Evolutionary conservation across 106 monocot species (phyloP).

Genomic region (Dendrobium catenatum): DNA sequence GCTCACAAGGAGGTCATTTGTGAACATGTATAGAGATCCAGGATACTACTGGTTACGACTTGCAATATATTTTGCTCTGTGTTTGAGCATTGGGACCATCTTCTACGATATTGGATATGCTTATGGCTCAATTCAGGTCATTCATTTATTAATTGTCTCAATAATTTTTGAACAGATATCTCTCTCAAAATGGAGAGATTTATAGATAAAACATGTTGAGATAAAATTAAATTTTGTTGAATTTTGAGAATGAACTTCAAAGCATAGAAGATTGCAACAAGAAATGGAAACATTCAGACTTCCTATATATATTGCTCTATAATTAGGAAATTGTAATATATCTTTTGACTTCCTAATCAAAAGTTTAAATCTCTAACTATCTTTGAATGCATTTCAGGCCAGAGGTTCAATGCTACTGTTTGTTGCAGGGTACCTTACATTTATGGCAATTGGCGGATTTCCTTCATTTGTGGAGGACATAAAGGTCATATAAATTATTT

Average conservation of each 20-base stretch:
- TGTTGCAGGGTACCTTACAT: neutral
- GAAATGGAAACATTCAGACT: too few relatives aligned
- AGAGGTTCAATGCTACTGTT: constrained; percentile 4
- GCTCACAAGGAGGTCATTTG: constrained; percentile 31
- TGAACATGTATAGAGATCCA: constrained; percentile 42
- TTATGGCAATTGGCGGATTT: constrained; percentile 21
- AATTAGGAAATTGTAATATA: neutral
- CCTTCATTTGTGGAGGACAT: constrained; percentile 18
- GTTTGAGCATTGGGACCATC: constrained; percentile 27
- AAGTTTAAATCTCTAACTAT: too few relatives aligned
- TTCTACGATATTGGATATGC: constrained; percentile 28
- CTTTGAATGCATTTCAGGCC: neutral
- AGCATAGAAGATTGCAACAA: too few relatives aligned
- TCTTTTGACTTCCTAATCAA: too few relatives aligned
- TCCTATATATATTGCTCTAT: neutral
- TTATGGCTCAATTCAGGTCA: constrained; percentile 23
- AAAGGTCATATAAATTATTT: neutral
- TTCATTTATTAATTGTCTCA: neutral
- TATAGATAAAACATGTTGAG: too few relatives aligned
- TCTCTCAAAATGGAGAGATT: too few relatives aligned
- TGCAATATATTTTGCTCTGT: constrained; percentile 24
- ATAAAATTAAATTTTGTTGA: too few relatives aligned
- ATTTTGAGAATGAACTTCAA: too few relatives aligned
- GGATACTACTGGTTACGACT: constrained; percentile 54
- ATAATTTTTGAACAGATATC: too few relatives aligned